phyloP scores from a whole-genome alignment of 2,329 filamentous ascomycete genomes.

The Penicillium crustosum region DNA sequence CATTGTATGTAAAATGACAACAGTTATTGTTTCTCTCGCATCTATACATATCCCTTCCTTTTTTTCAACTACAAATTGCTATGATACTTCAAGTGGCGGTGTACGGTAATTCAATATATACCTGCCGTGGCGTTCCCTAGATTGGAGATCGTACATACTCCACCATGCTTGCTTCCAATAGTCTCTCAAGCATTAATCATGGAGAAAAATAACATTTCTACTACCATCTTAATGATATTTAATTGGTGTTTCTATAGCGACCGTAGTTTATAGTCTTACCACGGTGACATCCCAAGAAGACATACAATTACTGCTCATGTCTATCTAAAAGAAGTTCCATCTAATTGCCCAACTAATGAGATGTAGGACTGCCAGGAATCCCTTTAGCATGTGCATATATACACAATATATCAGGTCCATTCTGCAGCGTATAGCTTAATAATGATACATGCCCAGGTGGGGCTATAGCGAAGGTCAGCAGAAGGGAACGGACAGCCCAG shows the following conservation, averaged over 20 bases:
- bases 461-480: not conserved
- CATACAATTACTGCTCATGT: not conserved
- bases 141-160: not conserved
- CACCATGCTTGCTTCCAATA: not conserved
- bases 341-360: not conserved
- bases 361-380: not conserved
- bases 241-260: not conserved
- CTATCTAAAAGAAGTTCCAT: not conserved
- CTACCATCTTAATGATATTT: not conserved
- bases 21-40: slow-evolving; percentile 5
- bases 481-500: too few species aligned
- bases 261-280: not conserved
- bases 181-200: not conserved
- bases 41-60: not conserved
- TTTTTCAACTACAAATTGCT: too few species aligned
- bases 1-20: slow-evolving; percentile 15
- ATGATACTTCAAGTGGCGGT: not conserved
- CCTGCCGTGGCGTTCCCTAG: not conserved
- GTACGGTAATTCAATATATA: not conserved
- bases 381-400: not conserved
- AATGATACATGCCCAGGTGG: not conserved
- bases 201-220: not conserved
- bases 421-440: not conserved
- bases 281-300: not conserved
- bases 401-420: not conserved